Base-by-base conservation (phyloP, 176 grass and related monocot species). In the Avena sativa region DNA sequence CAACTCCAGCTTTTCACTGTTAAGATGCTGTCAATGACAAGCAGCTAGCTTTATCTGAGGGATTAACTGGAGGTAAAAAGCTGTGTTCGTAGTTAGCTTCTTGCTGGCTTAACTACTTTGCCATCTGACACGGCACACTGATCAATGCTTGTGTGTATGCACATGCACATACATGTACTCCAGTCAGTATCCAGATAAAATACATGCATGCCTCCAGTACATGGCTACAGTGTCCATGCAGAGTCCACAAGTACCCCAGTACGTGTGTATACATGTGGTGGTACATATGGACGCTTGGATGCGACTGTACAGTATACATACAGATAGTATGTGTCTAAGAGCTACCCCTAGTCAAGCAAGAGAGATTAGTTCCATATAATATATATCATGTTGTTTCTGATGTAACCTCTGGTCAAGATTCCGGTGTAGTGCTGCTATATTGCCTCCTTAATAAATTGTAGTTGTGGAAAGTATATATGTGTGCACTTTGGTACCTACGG, bases 21-120 rank as follows among this genome's bases (percentile, higher is more conserved):
- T 93, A 77, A 92, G 80, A 83, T 93, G 85, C 84, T 92, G 89
- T 88, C 91, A 84, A 90, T 91, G 75, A 83, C 90, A 61, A 68
- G 89, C 66, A 62, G 89, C 72, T 84, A 85, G 62, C 94, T 93
- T 93, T 96, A 78, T 91, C 79, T 84, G 72, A 89, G 23, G 40
- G 83, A 43, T 81, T 87, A 82, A 87, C 65, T 17, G 67, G n/a
- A 20, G 83, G 56, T 86, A 86, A 89, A 79, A 85, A 17, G 60
- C 12, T 85, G 70, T 32, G 46, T 16, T 1, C 40, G 6, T 49
- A 47, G 56, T 75, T 65, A 85, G n/a, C 43, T 84, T 77, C 46
- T 86, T 85, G 68, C 34, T 13, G 44, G 6, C 17, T 76, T 76
- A 9, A 21, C 19, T 61, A 65, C 79, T 73, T 19, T 28, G 53